Conservation (phyloP, 192 early-diverging fungal species). For the Mycoemilia scoparia region DNA sequence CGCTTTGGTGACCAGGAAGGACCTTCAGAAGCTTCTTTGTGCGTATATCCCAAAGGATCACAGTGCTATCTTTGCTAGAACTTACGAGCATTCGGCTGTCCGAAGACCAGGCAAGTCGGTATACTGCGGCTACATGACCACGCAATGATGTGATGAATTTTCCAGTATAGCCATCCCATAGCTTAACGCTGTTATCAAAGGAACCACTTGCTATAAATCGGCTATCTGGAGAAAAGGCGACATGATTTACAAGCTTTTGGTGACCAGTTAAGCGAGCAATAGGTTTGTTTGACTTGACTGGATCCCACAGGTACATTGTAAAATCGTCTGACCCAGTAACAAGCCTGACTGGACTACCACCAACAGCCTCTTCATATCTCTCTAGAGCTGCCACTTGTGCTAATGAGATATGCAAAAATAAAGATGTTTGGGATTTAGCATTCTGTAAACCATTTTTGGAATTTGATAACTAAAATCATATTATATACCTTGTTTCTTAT, state of each 20-base stretch:
- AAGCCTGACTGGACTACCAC: constrained; percentile 52
- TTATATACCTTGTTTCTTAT: constrained; percentile 44
- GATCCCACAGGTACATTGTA: constrained; percentile 95
- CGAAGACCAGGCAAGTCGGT: constrained; percentile 87
- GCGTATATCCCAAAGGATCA: constrained; percentile 87
- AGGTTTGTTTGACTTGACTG: constrained; percentile 57
- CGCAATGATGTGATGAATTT: constrained; percentile 81
- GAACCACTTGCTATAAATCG: constrained; percentile 73
- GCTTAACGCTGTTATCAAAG: constrained; percentile 94
- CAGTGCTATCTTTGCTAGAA: constrained; percentile 75
- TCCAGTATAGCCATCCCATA: constrained; percentile 85
- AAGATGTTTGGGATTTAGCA: not conserved
- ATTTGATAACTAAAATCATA: not conserved
- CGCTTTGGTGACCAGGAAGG: constrained; percentile 90
- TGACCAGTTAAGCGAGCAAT: constrained; percentile 75
- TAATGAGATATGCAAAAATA: too few species aligned
- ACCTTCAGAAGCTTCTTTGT: constrained; percentile 81
- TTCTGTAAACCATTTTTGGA: not conserved
- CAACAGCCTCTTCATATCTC: constrained; percentile 58
- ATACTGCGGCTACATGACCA: constrained; percentile 92
- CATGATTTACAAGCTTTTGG: constrained; percentile 89
- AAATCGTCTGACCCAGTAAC: constrained; percentile 94
- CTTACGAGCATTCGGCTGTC: constrained; percentile 86
- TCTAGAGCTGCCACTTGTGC: constrained; percentile 51
- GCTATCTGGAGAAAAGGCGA: constrained; percentile 86